A percentile compares a stretch with the other conserved stretches of the same genome.
Evolutionary conservation across 495 filamentous ascomycete genomes (phyloP).

Genomic region (Cercophora scortea): DNA sequence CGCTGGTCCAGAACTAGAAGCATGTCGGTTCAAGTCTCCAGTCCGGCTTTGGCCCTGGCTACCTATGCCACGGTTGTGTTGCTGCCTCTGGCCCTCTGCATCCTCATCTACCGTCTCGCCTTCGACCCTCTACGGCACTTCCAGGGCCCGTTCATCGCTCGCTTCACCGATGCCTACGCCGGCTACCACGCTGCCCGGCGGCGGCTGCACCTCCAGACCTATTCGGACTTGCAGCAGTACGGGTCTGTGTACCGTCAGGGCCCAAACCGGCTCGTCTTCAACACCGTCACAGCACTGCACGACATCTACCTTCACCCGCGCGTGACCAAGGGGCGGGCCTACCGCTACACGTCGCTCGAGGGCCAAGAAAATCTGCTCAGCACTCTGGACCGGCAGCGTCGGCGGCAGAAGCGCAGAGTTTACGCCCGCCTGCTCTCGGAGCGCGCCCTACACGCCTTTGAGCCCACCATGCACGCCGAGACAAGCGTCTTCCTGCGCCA

Average conservation of each 20-base stretch:
- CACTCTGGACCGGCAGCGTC: background rate
- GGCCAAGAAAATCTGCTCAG: background rate
- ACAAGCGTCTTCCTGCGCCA: background rate
- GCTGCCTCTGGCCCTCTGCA: no score
- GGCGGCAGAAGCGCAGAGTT: background rate
- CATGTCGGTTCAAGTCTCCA: no score
- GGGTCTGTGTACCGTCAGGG: background rate
- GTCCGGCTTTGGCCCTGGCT: no score
- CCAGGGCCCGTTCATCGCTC: conserved; percentile 43
- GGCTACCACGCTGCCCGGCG: conserved; percentile 31
- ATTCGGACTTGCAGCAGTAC: background rate
- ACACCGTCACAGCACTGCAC: background rate
- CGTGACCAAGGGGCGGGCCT: background rate
- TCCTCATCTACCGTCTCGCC: background rate
- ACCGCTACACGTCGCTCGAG: background rate
- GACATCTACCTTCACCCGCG: background rate
- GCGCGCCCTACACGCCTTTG: background rate
- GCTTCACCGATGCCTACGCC: conserved; percentile 30
- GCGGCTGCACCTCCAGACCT: conserved; percentile 37
- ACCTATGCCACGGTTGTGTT: no score
- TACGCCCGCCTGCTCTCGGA: background rate
- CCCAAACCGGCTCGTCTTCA: background rate
- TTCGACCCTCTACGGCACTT: conserved; percentile 43
- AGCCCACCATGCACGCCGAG: background rate
- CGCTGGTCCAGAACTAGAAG: no score